Evolutionary conservation across 192 early-diverging fungal genomes (phyloP).

Genomic region (Bifiguratus adelaidae): DNA sequence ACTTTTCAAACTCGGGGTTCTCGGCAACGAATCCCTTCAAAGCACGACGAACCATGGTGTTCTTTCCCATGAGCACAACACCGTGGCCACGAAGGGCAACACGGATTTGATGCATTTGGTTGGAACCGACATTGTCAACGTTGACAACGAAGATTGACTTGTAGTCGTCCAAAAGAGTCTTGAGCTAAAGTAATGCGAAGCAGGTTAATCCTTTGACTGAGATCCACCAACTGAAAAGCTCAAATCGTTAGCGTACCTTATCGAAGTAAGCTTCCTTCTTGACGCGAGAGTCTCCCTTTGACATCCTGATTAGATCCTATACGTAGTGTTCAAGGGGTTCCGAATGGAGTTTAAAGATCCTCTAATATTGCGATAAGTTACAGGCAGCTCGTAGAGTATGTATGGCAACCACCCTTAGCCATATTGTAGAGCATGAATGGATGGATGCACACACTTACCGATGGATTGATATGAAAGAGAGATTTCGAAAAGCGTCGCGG

Average conservation of each 20-base stretch:
- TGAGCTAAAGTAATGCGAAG: conserved; percentile 34
- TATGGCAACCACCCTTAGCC: too few relatives aligned
- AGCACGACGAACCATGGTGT: conserved; percentile 97
- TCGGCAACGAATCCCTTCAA: conserved; percentile 50
- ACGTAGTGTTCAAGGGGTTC: conserved; percentile 53
- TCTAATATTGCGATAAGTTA: too few relatives aligned
- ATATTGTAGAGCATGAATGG: too few relatives aligned
- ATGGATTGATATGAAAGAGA: too few relatives aligned
- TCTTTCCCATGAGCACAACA: conserved; percentile 99
- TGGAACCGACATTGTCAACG: conserved; percentile 99
- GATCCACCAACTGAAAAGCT: background rate
- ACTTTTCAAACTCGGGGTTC: conserved; percentile 69
- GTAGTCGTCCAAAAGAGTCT: conserved; percentile 80
- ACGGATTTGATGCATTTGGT: conserved; percentile 99
- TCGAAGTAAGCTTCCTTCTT: conserved; percentile 96
- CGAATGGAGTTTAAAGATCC: conserved; percentile 25
- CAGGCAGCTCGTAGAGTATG: too few relatives aligned
- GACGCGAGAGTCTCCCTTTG: conserved; percentile 86
- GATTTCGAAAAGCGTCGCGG: too few relatives aligned
- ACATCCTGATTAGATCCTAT: conserved; percentile 56
- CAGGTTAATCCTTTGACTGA: background rate
- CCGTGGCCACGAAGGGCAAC: conserved; percentile 80
- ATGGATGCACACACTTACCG: too few relatives aligned
- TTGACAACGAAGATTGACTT: conserved; percentile 98
- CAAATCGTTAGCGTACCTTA: conserved; percentile 24